Percentiles rank a stretch among this genome's conserved stretches.
These are phyloP conservation scores for Suillus alpinus DNA, from an alignment of 768 basidiomycete species.

Conservation along the genomic window DNA sequence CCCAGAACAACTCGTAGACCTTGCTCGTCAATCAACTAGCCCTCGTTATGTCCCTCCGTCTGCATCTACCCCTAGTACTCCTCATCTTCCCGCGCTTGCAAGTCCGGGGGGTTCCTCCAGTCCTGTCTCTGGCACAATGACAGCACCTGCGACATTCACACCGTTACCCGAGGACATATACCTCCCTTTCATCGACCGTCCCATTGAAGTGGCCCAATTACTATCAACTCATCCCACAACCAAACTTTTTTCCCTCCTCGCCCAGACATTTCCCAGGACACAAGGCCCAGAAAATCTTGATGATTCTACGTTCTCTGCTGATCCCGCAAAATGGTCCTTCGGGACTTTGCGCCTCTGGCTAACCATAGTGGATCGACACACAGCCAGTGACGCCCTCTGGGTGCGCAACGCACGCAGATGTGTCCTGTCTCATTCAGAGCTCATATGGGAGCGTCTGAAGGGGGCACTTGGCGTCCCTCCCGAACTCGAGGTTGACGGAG, in stretches of 20 bases:
- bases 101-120: slow-evolving; percentile 4
- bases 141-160: slow-evolving; percentile 62
- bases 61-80: slow-evolving; percentile 16
- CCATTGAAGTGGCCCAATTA: slow-evolving; percentile 69
- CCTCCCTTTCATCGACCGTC: slow-evolving; percentile 84
- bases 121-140: not conserved
- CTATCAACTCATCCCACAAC: slow-evolving; percentile 63
- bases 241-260: slow-evolving; percentile 69
- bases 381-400: slow-evolving; percentile 72
- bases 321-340: slow-evolving; percentile 73
- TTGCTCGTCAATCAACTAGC: slow-evolving; percentile 61
- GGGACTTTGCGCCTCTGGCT: slow-evolving; percentile 68
- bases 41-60: slow-evolving; percentile 30
- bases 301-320: slow-evolving; percentile 36
- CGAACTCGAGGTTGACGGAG: slow-evolving; percentile 60
- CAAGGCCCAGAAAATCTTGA: slow-evolving; percentile 26
- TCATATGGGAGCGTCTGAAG: slow-evolving; percentile 91
- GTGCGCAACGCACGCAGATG: slow-evolving; percentile 70
- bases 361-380: slow-evolving; percentile 56
- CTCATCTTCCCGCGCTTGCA: slow-evolving; percentile 14
- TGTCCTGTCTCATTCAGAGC: slow-evolving; percentile 72
- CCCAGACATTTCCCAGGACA: slow-evolving; percentile 59
- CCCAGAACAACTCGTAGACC: slow-evolving; percentile 72
- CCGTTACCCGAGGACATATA: slow-evolving; percentile 73
- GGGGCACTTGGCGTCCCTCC: slow-evolving; percentile 85